Evolutionary conservation across 1,284 basidiomycete species (phyloP), one percentile per base, ranked within the genome.

Genomic region (Sporisorium exsertum): DNA sequence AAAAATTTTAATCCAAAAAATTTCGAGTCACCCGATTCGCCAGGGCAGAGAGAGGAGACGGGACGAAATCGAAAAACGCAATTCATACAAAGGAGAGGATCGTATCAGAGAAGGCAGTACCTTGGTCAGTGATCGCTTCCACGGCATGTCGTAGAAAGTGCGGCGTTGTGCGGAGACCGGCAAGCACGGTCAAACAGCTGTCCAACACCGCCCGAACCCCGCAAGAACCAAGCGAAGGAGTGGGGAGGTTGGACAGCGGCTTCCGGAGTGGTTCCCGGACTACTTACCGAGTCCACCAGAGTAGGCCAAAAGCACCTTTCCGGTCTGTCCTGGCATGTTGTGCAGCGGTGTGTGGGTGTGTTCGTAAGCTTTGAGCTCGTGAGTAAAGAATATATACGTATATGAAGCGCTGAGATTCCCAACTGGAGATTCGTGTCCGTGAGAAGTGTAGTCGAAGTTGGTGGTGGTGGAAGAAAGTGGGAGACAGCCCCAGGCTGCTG

Each of bases 221-320:
- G 52, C 59, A 67, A 59, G 43, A 35, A 46, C 29, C 22, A 32
- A 29, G 40, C 9, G 9, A 35, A 29, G 46, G 47, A 42, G 15
- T n/a, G 58, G 67, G 59, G 46, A 55, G 57, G 56, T 59, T 24
- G 49, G 35, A 24, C 22, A 50, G 32, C 47, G 46, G 45, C 58
- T 72, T 53, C 64, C 70, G 70, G 64, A 64, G 46, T 64, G 70
- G 56, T 60, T 54, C 75, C 61, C 78, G 64, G 68, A 46, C 59
- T 58, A 89, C 93, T 83, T 73, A 96, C 95, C 95, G 69, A 99
- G 91, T 85, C 96, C 96, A 82, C 97, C 96, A 82, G 96, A 99
- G 89, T 99, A 99, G 46, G 96, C 96, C 75, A 97, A 89, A 63
- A 97, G 88, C 79, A 97, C 94, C 82, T 94, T 93, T 81, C 94